Evolutionary conservation across 2,329 filamentous ascomycete genomes (phyloP).

Genomic region (Trichophaea hybrida): DNA sequence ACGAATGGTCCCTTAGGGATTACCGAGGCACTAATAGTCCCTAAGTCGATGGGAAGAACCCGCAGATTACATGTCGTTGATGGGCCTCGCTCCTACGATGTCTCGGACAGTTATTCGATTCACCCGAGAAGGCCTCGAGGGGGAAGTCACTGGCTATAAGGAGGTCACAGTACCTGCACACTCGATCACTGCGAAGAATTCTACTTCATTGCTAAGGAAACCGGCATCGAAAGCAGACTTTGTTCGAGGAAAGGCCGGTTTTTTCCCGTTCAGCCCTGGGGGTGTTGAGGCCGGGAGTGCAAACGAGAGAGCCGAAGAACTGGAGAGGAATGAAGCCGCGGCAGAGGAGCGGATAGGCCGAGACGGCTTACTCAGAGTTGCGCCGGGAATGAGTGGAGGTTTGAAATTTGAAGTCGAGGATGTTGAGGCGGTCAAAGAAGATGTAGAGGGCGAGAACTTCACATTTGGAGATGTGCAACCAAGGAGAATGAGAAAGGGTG

Average conservation of each 20-base stretch:
- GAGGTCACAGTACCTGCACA: conserved; percentile 85
- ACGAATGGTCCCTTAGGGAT: neutral
- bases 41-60: conserved; percentile 61
- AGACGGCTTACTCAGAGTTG: conserved; percentile 62
- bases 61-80: conserved; percentile 67
- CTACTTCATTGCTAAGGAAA: conserved; percentile 73
- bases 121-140: conserved; percentile 77
- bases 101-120: conserved; percentile 91
- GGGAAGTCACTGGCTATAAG: conserved; percentile 80
- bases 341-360: conserved; percentile 41
- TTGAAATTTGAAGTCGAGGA: conserved; percentile 53
- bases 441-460: conserved; percentile 36
- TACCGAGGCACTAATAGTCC: neutral
- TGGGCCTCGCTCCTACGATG: conserved; percentile 77
- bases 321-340: conserved; percentile 59
- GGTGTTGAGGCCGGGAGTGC: conserved; percentile 56
- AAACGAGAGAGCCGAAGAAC: conserved; percentile 65
- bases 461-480: conserved; percentile 27
- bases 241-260: conserved; percentile 80
- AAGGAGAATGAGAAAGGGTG: conserved; percentile 30
- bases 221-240: conserved; percentile 80
- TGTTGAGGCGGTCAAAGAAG: conserved; percentile 42
- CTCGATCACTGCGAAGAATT: conserved; percentile 87
- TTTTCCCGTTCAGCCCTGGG: conserved; percentile 85
- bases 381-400: conserved; percentile 69